Conservation (phyloP, 108 stramenopile genomes). For the Mediolabrus comicus region DNA sequence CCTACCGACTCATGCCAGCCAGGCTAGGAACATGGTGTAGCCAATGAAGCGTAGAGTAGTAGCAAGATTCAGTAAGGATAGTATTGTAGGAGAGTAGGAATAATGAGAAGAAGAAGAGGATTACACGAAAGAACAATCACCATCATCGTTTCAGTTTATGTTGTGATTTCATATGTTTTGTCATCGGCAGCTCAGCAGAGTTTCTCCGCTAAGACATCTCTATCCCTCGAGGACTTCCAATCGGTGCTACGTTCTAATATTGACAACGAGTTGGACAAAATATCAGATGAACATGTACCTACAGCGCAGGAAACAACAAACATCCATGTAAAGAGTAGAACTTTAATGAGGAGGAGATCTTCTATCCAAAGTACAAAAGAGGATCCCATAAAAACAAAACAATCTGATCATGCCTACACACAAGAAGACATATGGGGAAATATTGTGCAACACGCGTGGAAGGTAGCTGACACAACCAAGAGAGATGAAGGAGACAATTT, state of each 20-base stretch:
- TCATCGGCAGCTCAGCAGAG: background rate
- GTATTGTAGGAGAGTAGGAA: too few species aligned
- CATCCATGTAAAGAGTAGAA: background rate
- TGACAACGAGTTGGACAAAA: conserved; percentile 37
- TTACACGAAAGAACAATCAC: too few species aligned
- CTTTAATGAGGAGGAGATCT: conserved; percentile 4
- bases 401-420: background rate
- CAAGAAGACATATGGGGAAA: conserved; percentile 26
- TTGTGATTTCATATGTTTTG: background rate
- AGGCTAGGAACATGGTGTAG: too few species aligned
- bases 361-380: conserved; percentile 20
- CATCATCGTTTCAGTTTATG: too few species aligned
- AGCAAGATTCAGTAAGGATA: too few species aligned
- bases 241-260: conserved; percentile 33
- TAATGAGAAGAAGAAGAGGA: too few species aligned
- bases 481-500: conserved; percentile 9
- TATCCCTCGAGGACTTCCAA: conserved; percentile 28
- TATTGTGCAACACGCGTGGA: conserved; percentile 27
- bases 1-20: too few species aligned
- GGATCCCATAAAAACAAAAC: background rate
- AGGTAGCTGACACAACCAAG: conserved; percentile 14
- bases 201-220: too few species aligned
- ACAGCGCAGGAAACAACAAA: background rate
- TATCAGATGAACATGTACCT: conserved; percentile 1
- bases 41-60: too few species aligned